Conservation (phyloP, 495 filamentous ascomycete species). For the Letharia lupina region DNA sequence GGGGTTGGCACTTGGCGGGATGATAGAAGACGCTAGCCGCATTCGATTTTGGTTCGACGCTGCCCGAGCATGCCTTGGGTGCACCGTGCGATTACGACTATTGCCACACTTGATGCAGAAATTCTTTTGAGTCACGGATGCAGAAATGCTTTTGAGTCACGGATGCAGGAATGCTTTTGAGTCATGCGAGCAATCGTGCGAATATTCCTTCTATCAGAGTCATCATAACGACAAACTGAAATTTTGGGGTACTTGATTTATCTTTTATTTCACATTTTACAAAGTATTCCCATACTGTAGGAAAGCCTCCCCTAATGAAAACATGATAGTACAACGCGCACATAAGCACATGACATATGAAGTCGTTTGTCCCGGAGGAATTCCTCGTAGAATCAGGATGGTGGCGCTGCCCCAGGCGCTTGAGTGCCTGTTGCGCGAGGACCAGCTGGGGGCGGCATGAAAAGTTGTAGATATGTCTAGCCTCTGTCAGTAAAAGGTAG, state of each 20-base stretch:
- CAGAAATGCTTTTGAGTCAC: neutral
- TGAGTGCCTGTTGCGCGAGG: conserved; percentile 23
- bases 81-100: neutral
- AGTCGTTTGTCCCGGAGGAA: neutral
- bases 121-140: neutral
- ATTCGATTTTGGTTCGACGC: neutral
- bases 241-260: neutral
- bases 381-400: conserved; percentile 25
- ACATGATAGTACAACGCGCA: neutral
- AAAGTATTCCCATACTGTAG: neutral
- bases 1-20: conserved; percentile 1
- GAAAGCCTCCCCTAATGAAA: neutral
- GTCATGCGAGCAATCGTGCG: neutral
- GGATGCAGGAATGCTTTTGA: neutral
- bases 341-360: neutral
- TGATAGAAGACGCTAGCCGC: neutral
- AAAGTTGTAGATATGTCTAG: conserved; percentile 75
- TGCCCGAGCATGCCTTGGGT: neutral
- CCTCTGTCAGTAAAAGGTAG: neutral
- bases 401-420: conserved; percentile 38
- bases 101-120: neutral
- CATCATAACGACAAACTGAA: neutral
- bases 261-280: neutral
- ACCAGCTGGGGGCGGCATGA: conserved; percentile 51
- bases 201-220: neutral